Percentiles rank a stretch among this genome's conserved stretches.
Conservation (phyloP, 148 eudicot species). For the Fallopia convolvulus region DNA sequence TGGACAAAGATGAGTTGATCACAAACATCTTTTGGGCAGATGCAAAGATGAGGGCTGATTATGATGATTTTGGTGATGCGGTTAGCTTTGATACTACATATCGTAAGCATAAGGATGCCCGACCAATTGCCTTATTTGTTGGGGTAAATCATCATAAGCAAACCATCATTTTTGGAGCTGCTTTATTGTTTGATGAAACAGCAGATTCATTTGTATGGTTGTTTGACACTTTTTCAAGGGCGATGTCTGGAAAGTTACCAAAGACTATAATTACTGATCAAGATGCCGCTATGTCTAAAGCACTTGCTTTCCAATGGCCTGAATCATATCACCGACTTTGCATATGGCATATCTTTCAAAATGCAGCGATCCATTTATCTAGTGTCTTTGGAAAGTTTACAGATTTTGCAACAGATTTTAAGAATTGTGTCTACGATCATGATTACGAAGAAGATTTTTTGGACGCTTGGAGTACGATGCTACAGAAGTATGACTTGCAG, state of each 20-base stretch:
- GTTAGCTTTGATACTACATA: slow-evolving; percentile 46
- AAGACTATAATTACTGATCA: slow-evolving; percentile 38
- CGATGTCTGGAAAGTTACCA: slow-evolving; percentile 45
- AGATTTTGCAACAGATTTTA: not conserved
- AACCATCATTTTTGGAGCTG: slow-evolving; percentile 48
- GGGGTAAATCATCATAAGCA: slow-evolving; percentile 68
- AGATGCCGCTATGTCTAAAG: not conserved
- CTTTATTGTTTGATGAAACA: slow-evolving; percentile 47
- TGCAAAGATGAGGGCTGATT: slow-evolving; percentile 42
- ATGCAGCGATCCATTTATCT: not conserved
- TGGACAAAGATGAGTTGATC: slow-evolving; percentile 47
- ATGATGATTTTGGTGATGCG: slow-evolving; percentile 52
- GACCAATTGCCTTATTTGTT: slow-evolving; percentile 47
- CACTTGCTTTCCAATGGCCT: no score
- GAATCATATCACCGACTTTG: no score
- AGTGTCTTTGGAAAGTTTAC: not conserved
- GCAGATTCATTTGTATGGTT: slow-evolving; percentile 46
- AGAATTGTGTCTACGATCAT: not conserved
- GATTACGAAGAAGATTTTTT: no score
- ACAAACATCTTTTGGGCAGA: slow-evolving; percentile 58
- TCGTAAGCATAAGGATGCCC: slow-evolving; percentile 33
- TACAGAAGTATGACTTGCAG: no score
- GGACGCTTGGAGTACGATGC: no score
- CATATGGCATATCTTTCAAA: no score
- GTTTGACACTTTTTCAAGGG: slow-evolving; percentile 44